phyloP scores from a whole-genome alignment of 2,329 filamentous ascomycete genomes.

The Penicillium palitans region DNA sequence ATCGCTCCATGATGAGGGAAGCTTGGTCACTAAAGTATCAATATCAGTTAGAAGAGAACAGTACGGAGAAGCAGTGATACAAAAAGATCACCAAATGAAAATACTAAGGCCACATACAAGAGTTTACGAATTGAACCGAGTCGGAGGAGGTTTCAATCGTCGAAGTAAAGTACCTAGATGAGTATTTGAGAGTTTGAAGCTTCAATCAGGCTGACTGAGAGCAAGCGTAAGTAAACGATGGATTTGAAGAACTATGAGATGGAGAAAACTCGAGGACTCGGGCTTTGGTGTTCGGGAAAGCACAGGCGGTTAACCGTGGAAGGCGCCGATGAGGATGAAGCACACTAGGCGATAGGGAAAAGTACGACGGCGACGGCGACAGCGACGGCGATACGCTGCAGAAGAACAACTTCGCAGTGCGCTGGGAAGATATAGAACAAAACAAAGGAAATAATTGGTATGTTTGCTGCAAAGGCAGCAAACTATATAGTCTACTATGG shows the following conservation, averaged over 20 bases:
- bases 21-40: not conserved
- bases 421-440: conserved; percentile 5
- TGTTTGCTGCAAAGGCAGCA: conserved; percentile 24
- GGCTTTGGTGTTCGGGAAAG: not conserved
- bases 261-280: not conserved
- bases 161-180: not conserved
- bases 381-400: not conserved
- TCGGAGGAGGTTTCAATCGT: not conserved
- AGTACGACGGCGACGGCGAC: not conserved
- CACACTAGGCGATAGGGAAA: not conserved
- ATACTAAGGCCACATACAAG: not conserved
- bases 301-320: not conserved
- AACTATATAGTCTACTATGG: conserved; percentile 34
- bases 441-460: conserved; percentile 29
- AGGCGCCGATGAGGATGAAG: not conserved
- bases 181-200: not conserved
- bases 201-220: not conserved
- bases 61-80: too few relatives aligned
- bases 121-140: not conserved
- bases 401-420: not conserved
- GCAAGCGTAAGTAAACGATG: not conserved
- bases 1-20: not conserved
- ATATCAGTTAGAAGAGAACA: not conserved
- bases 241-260: not conserved
- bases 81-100: not conserved